A percentile compares a stretch with the other conserved stretches of the same genome.
Conservation (phyloP, 2,329 filamentous ascomycete genomes). For the Arthrocladium fulminans region DNA sequence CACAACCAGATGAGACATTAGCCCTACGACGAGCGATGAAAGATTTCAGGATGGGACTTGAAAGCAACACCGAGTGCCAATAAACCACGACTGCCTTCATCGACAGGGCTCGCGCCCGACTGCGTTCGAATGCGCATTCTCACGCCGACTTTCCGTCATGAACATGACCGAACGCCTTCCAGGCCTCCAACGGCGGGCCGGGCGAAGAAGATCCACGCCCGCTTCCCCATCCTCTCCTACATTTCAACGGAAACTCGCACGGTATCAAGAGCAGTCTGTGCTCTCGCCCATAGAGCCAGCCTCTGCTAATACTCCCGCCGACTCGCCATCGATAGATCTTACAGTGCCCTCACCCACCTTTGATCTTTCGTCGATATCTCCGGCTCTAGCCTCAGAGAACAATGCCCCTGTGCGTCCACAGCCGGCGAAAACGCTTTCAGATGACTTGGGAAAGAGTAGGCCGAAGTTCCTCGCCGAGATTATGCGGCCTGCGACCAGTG, state of each 20-base stretch:
- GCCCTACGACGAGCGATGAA: too few species aligned
- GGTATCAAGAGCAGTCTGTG: slow-evolving; percentile 14
- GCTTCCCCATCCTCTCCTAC: slow-evolving; percentile 19
- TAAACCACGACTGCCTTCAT: too few species aligned
- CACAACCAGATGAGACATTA: too few species aligned
- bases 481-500: slow-evolving; percentile 19
- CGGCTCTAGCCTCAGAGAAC: slow-evolving; percentile 1
- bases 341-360: slow-evolving; percentile 7
- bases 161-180: slow-evolving; percentile 11
- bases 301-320: slow-evolving; percentile 15
- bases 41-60: too few species aligned
- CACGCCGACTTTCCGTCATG: slow-evolving; percentile 1
- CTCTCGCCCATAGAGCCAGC: slow-evolving; percentile 14
- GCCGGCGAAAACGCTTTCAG: slow-evolving; percentile 11
- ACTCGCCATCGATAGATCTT: slow-evolving; percentile 16
- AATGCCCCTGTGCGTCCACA: background rate
- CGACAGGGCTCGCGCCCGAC: too few species aligned
- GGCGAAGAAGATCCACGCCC: slow-evolving; percentile 19
- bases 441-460: slow-evolving; percentile 15
- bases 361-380: slow-evolving; percentile 12
- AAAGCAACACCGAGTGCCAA: too few species aligned
- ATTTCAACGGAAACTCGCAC: slow-evolving; percentile 14
- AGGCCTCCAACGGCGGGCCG: slow-evolving; percentile 13
- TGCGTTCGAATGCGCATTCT: background rate
- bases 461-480: slow-evolving; percentile 12